phyloP scores from a whole-genome alignment of 139 green algal genomes.

The Chloropicon primus region DNA sequence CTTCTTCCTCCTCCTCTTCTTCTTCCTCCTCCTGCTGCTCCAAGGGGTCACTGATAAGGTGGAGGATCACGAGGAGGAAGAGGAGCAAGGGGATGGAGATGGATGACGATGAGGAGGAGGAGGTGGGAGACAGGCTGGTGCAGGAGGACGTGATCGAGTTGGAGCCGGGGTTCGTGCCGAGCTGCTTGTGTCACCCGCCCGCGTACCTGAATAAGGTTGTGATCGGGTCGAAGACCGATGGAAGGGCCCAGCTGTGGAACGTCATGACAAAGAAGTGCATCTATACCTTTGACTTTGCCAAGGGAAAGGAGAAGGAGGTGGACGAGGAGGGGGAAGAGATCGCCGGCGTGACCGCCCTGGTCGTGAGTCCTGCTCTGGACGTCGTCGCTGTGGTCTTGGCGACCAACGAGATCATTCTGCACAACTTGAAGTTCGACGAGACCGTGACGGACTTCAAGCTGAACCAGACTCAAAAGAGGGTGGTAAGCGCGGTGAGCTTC shows the following conservation, averaged over 20 bases:
- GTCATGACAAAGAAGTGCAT: conserved; percentile 47
- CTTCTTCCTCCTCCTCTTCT: no score
- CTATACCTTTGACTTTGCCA: conserved; percentile 45
- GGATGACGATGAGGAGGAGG: neutral
- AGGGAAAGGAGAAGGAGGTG: neutral
- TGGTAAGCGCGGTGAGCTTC: conserved; percentile 36
- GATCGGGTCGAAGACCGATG: conserved; percentile 51
- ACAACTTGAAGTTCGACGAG: conserved; percentile 68
- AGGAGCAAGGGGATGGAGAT: conserved; percentile 10
- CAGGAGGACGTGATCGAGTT: neutral
- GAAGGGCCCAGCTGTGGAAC: conserved; percentile 81
- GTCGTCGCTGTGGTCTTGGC: conserved; percentile 76
- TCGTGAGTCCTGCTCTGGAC: conserved; percentile 76
- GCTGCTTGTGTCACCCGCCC: conserved; percentile 79
- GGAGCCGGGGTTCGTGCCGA: conserved; percentile 45
- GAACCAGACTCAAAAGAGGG: neutral
- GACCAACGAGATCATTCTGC: conserved; percentile 68
- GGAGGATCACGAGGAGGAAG: conserved; percentile 24
- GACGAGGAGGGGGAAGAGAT: neutral
- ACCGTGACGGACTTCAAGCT: conserved; percentile 20
- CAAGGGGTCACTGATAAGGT: conserved; percentile 50
- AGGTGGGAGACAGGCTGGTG: neutral
- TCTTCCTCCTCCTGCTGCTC: no score
- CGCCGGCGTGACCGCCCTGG: conserved; percentile 19
- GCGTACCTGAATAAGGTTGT: conserved; percentile 96